A percentile compares a stretch with the other conserved stretches of the same genome.
phyloP scores from a whole-genome alignment of 2,329 filamentous ascomycete species.

The Cladobotryum protrusum region DNA sequence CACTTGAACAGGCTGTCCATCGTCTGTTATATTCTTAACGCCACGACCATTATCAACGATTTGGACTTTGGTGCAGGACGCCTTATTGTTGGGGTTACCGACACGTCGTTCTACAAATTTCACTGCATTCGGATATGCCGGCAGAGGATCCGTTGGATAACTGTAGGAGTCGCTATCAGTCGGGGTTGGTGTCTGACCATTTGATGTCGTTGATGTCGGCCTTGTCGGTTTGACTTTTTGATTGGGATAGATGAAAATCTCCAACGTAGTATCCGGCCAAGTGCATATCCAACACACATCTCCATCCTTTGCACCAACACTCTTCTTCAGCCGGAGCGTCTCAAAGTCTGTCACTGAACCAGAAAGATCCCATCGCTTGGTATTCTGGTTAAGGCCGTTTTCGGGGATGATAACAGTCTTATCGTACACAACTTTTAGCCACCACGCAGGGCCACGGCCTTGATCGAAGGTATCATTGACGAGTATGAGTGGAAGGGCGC shows the following conservation, averaged over 20 bases:
- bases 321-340: slow-evolving; percentile 21
- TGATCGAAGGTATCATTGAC: slow-evolving; percentile 47
- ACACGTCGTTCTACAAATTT: slow-evolving; percentile 50
- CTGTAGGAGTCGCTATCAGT: too few species aligned
- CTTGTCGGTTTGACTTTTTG: slow-evolving; percentile 40
- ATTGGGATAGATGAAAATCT: slow-evolving; percentile 51
- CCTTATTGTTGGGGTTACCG: slow-evolving; percentile 24
- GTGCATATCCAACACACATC: slow-evolving; percentile 54
- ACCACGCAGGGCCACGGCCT: slow-evolving; percentile 49
- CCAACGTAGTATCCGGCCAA: slow-evolving; percentile 50
- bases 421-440: slow-evolving; percentile 45
- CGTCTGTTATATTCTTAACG: slow-evolving; percentile 26
- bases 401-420: slow-evolving; percentile 51
- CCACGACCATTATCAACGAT: slow-evolving; percentile 34
- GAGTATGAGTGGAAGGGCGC: slow-evolving; percentile 35
- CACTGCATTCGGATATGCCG: slow-evolving; percentile 45
- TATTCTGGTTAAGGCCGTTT: slow-evolving; percentile 23
- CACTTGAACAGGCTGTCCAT: slow-evolving; percentile 37
- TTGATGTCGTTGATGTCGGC: slow-evolving; percentile 7
- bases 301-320: slow-evolving; percentile 32
- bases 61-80: slow-evolving; percentile 44
- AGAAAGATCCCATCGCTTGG: slow-evolving; percentile 22
- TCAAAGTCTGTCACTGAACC: slow-evolving; percentile 15
- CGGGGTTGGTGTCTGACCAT: neutral
- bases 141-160: slow-evolving; percentile 15